Percentiles rank a stretch among this genome's conserved stretches.
Conservation (phyloP, 2,329 filamentous ascomycete genomes). For the Paradendryphiella salina region DNA sequence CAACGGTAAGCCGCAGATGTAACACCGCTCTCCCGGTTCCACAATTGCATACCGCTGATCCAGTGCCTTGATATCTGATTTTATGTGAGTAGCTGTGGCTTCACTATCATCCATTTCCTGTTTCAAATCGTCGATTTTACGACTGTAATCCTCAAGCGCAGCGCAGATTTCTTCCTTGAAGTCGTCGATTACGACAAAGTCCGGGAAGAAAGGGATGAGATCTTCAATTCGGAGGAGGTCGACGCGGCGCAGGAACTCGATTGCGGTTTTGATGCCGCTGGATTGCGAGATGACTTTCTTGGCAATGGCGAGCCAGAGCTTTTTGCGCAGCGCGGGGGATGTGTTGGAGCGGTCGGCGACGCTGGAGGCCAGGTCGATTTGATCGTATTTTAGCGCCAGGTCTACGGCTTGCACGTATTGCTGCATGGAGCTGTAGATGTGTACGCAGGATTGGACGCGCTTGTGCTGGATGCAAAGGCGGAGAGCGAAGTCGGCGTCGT, state of each 20-base stretch:
- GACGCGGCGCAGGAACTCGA: constrained; percentile 89
- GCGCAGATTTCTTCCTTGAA: constrained; percentile 98
- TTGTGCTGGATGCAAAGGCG: constrained; percentile 93
- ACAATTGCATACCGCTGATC: constrained; percentile 94
- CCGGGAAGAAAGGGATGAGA: constrained; percentile 95
- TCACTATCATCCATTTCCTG: constrained; percentile 96
- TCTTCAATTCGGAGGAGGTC: constrained; percentile 94
- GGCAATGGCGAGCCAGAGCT: constrained; percentile 92
- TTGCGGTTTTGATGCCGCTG: constrained; percentile 81
- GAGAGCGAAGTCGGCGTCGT: constrained; percentile 94
- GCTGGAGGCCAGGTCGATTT: constrained; percentile 84
- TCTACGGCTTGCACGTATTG: constrained; percentile 94
- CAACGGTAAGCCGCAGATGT: constrained; percentile 81
- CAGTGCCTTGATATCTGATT: constrained; percentile 80
- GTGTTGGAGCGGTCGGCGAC: constrained; percentile 85
- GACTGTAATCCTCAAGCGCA: constrained; percentile 89
- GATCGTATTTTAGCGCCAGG: constrained; percentile 83
- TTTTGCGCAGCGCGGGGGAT: constrained; percentile 80
- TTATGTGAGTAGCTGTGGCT: constrained; percentile 86
- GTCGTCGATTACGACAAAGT: constrained; percentile 98
- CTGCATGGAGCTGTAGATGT: constrained; percentile 96
- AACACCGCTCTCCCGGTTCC: constrained; percentile 92
- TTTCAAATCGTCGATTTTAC: constrained; percentile 84
- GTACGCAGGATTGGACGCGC: constrained; percentile 89
- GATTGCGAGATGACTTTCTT: constrained; percentile 89